Percentiles rank a stretch among this genome's conserved stretches.
phyloP scores from a whole-genome alignment of 352 stramenopile species.

The Phytophthora ramorum region DNA sequence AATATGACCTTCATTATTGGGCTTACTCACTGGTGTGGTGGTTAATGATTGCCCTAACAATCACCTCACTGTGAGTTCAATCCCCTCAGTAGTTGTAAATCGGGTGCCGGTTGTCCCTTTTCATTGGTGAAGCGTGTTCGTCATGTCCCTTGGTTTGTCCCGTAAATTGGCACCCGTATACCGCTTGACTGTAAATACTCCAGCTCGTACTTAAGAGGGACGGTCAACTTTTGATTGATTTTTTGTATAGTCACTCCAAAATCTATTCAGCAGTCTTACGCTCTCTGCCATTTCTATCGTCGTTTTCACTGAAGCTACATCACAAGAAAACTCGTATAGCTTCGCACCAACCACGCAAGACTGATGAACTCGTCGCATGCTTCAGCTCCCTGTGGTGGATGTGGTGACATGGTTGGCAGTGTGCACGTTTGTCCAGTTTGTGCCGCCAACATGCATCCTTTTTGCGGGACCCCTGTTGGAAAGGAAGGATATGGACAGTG shows the following conservation, averaged over 20 bases:
- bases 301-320: too few species aligned
- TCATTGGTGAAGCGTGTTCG: neutral
- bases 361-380: too few species aligned
- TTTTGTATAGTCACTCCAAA: too few species aligned
- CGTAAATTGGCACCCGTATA: neutral
- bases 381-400: neutral
- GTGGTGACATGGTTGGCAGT: neutral
- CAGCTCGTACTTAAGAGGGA: neutral
- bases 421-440: too few species aligned
- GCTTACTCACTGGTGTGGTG: neutral
- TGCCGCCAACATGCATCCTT: neutral
- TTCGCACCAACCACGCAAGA: too few species aligned
- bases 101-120: neutral
- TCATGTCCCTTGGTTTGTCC: neutral
- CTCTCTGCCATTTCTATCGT: too few species aligned
- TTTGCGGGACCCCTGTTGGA: neutral
- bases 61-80: slow-evolving; percentile 2
- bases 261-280: too few species aligned
- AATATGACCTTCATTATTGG: neutral
- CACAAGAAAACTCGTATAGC: too few species aligned
- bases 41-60: slow-evolving; percentile 1
- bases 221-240: too few species aligned
- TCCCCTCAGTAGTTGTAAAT: neutral
- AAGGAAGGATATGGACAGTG: neutral
- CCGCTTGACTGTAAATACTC: neutral